These are phyloP conservation scores for Ganoderma sp. DNA, from an alignment of 1,284 basidiomycete genomes.

Conservation along the genomic window DNA sequence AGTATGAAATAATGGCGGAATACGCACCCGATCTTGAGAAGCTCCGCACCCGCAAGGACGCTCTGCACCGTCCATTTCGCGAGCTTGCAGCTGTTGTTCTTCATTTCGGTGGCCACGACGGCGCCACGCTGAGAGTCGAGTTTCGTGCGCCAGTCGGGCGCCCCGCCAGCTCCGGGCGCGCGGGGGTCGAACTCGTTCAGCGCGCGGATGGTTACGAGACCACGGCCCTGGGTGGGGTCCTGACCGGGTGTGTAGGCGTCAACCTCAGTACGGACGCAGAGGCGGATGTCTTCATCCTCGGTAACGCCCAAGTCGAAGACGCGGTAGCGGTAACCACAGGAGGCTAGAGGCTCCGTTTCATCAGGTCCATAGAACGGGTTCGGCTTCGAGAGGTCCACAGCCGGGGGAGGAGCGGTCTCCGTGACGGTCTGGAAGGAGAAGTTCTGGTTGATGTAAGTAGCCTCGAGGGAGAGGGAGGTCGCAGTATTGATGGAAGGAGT, in stretches of 20 bases:
- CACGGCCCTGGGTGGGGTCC: constrained; percentile 75
- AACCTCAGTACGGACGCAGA: constrained; percentile 96
- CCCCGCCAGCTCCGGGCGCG: constrained; percentile 88
- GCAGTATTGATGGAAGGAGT: constrained; percentile 89
- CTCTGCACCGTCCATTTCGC: constrained; percentile 98
- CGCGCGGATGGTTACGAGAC: constrained; percentile 90
- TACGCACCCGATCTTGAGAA: constrained; percentile 95
- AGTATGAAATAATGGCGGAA: background rate
- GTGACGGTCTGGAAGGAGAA: constrained; percentile 96
- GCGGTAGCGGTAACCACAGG: constrained; percentile 96
- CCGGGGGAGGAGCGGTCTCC: constrained; percentile 67
- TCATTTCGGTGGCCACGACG: constrained; percentile 99
- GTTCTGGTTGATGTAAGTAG: constrained; percentile 99
- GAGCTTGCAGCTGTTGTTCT: constrained; percentile 99
- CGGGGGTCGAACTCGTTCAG: constrained; percentile 98
- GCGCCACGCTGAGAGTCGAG: constrained; percentile 97
- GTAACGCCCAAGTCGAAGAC: constrained; percentile 92
- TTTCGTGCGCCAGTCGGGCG: constrained; percentile 96
- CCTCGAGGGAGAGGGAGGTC: constrained; percentile 93
- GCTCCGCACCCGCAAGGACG: constrained; percentile 93
- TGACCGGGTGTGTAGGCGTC: constrained; percentile 83
- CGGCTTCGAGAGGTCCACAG: constrained; percentile 79
- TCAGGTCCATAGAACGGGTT: constrained; percentile 97
- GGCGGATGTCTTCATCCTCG: constrained; percentile 89
- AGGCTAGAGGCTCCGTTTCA: constrained; percentile 94